These are phyloP conservation scores for Hymenoscyphus occultus DNA, from an alignment of 2,329 filamentous ascomycete species.

Conservation along the genomic window DNA sequence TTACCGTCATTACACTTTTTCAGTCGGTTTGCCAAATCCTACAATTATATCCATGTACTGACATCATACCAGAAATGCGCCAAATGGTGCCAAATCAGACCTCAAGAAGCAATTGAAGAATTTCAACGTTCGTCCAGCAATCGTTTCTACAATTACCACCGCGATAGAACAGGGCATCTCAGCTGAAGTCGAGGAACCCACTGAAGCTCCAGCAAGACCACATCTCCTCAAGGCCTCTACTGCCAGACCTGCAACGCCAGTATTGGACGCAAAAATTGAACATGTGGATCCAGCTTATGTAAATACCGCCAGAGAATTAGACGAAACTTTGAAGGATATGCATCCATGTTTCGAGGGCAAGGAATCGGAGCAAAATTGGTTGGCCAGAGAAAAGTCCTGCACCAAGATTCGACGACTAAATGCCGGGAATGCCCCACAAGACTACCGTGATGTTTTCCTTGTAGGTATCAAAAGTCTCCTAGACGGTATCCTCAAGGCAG, in stretches of 20 bases:
- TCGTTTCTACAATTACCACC: conserved; percentile 76
- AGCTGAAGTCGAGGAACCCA: conserved; percentile 24
- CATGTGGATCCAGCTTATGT: conserved; percentile 77
- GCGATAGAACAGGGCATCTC: conserved; percentile 52
- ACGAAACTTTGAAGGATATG: conserved; percentile 84
- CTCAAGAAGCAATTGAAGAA: conserved; percentile 81
- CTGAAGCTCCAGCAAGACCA: conserved; percentile 37
- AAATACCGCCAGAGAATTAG: conserved; percentile 81
- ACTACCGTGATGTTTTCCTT: conserved; percentile 71
- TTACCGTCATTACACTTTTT: conserved; percentile 82
- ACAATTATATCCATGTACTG: conserved; percentile 10
- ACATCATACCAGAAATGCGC: conserved; percentile 57
- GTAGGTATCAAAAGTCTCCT: conserved; percentile 68
- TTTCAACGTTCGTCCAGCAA: conserved; percentile 82
- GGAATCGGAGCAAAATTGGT: conserved; percentile 90
- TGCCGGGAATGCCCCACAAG: conserved; percentile 77
- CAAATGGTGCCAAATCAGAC: conserved; percentile 81
- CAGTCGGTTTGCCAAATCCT: conserved; percentile 47
- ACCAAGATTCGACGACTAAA: conserved; percentile 73
- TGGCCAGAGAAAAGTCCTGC: conserved; percentile 77
- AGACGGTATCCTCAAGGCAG: conserved; percentile 84
- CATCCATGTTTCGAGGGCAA: conserved; percentile 76
- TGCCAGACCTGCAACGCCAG: conserved; percentile 55
- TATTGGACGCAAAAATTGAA: conserved; percentile 63
- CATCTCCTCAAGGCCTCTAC: conserved; percentile 45